These are phyloP conservation scores for Calonectria pteridis DNA, from an alignment of 2,329 filamentous ascomycete genomes.

Conservation along the genomic window DNA sequence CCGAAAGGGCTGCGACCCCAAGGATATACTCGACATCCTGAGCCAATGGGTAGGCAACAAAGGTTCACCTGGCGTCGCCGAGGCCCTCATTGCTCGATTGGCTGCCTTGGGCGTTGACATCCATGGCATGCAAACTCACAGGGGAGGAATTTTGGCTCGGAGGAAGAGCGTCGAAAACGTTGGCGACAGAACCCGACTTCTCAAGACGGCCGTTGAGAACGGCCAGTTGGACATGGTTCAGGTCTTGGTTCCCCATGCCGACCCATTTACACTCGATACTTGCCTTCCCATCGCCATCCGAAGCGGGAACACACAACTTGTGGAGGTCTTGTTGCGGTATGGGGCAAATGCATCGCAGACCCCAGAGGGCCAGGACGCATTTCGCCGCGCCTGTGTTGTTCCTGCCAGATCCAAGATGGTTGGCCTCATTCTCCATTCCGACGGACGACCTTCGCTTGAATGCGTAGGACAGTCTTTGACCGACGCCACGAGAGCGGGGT, in stretches of 20 bases:
- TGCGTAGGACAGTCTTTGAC: slow-evolving; percentile 64
- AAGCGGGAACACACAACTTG: slow-evolving; percentile 56
- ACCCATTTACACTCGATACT: slow-evolving; percentile 62
- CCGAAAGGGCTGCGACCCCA: slow-evolving; percentile 65
- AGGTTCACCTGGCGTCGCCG: slow-evolving; percentile 67
- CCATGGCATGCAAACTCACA: slow-evolving; percentile 61
- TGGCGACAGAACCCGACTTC: slow-evolving; percentile 61
- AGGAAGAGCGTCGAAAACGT: slow-evolving; percentile 64
- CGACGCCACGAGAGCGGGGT: slow-evolving; percentile 63
- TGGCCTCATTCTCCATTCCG: slow-evolving; percentile 62
- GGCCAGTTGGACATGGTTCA: slow-evolving; percentile 66
- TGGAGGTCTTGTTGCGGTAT: slow-evolving; percentile 62
- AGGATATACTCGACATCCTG: slow-evolving; percentile 65
- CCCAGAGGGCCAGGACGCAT: slow-evolving; percentile 64
- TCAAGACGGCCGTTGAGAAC: slow-evolving; percentile 64
- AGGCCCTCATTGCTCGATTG: slow-evolving; percentile 66
- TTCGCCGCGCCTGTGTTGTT: slow-evolving; percentile 62
- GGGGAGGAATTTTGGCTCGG: slow-evolving; percentile 60
- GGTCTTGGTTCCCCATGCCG: slow-evolving; percentile 66
- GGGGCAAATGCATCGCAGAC: slow-evolving; percentile 63
- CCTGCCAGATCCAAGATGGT: slow-evolving; percentile 61
- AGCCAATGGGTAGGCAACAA: slow-evolving; percentile 61
- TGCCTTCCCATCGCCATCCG: slow-evolving; percentile 64
- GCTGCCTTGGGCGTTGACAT: slow-evolving; percentile 63
- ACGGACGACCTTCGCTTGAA: slow-evolving; percentile 57